A percentile compares a stretch with the other conserved stretches of the same genome.
These are phyloP conservation scores for Venturiaceae sp. DNA, from an alignment of 2,329 filamentous ascomycete genomes.

Conservation along the genomic window DNA sequence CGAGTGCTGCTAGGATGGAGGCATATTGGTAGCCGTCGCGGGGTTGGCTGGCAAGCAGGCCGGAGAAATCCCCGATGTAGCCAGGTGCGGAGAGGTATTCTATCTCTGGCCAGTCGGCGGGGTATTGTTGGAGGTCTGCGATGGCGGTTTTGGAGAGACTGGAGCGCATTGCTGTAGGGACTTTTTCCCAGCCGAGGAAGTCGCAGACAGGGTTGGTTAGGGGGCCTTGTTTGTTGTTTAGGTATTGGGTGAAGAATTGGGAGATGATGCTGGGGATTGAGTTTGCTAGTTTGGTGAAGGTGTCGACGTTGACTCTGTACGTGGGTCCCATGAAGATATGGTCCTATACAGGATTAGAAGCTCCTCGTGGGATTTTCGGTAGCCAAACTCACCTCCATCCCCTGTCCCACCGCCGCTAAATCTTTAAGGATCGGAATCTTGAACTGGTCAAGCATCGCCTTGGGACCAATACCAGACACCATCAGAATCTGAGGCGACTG, in stretches of 20 bases:
- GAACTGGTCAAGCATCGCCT: neutral
- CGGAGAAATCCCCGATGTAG: conserved; percentile 14
- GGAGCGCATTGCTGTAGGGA: conserved; percentile 13
- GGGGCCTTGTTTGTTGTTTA: conserved; percentile 8
- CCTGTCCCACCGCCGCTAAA: conserved; percentile 19
- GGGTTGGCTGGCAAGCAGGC: conserved; percentile 14
- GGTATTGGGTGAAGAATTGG: neutral
- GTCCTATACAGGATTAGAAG: too few relatives aligned
- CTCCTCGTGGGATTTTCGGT: too few relatives aligned
- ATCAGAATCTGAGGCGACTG: conserved; percentile 4
- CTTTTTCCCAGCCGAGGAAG: conserved; percentile 17
- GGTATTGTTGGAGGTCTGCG: conserved; percentile 14
- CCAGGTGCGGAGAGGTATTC: conserved; percentile 17
- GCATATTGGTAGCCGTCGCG: conserved; percentile 21
- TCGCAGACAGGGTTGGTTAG: conserved; percentile 14
- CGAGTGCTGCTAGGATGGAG: conserved; percentile 19
- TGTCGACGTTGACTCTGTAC: conserved; percentile 15
- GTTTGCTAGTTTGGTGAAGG: conserved; percentile 6
- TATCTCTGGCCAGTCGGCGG: conserved; percentile 25
- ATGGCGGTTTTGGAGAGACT: conserved; percentile 10
- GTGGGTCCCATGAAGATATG: conserved; percentile 27
- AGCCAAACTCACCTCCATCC: conserved; percentile 10
- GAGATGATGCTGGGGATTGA: neutral
- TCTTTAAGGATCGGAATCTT: conserved; percentile 18
- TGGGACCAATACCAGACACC: conserved; percentile 5